Evolutionary conservation across 2,329 filamentous ascomycete species (phyloP).

Genomic region (Fusarium torulosum): DNA sequence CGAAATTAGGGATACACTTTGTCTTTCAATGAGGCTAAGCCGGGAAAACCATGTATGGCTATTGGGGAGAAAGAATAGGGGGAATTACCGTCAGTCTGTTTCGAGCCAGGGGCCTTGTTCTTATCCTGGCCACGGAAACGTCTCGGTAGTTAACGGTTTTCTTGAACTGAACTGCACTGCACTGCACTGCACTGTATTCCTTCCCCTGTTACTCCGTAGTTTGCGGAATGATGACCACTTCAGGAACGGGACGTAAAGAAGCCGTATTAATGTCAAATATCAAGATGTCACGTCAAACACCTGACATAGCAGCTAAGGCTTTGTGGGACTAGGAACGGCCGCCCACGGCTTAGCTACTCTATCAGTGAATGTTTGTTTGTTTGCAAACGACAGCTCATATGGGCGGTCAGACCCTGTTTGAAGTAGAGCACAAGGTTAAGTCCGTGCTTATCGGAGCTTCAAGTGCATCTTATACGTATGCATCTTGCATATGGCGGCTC

Average conservation of each 20-base stretch:
- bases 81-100: conserved; percentile 5
- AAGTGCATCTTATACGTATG: too few species aligned
- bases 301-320: neutral
- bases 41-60: neutral
- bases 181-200: neutral
- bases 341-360: conserved; percentile 11
- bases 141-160: conserved; percentile 19
- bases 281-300: conserved; percentile 22
- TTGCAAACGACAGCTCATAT: neutral
- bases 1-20: neutral
- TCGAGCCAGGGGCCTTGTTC: conserved; percentile 4
- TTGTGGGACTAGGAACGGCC: conserved; percentile 17
- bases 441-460: neutral
- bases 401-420: neutral
- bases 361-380: neutral
- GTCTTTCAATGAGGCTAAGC: neutral
- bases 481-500: neutral
- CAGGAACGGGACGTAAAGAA: conserved; percentile 11
- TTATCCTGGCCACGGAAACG: conserved; percentile 2
- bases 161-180: neutral
- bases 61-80: neutral
- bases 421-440: neutral
- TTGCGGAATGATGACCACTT: conserved; percentile 28
- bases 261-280: conserved; percentile 10
- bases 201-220: neutral